Percentiles rank a stretch among this genome's conserved stretches.
phyloP scores from a whole-genome alignment of 2,329 filamentous ascomycete species.

The Chalara sp. region DNA sequence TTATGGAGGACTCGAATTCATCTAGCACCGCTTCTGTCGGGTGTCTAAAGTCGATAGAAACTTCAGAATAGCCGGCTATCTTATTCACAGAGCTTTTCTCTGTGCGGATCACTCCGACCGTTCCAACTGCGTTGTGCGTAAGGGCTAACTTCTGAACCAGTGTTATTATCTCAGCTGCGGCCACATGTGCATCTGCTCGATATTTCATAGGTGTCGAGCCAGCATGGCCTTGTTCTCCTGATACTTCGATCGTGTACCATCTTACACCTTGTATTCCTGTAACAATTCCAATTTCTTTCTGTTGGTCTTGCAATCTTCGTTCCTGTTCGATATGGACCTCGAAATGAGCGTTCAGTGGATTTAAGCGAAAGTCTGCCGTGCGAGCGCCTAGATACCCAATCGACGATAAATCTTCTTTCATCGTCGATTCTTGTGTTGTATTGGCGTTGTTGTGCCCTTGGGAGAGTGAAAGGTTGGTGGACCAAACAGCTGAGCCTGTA shows the following conservation, averaged over 20 bases:
- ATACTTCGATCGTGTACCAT: constrained; percentile 62
- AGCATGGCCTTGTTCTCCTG: constrained; percentile 30
- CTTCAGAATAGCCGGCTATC: constrained; percentile 19
- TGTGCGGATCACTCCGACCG: constrained; percentile 19
- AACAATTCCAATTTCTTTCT: constrained; percentile 62
- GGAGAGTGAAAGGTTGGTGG: background rate
- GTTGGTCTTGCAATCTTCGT: constrained; percentile 58
- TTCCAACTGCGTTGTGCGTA: constrained; percentile 16
- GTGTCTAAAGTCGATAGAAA: constrained; percentile 20
- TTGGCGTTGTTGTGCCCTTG: background rate
- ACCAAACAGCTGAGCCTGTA: background rate
- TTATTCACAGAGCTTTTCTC: constrained; percentile 17
- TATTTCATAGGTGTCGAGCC: constrained; percentile 40
- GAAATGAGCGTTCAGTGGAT: constrained; percentile 67
- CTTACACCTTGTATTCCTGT: constrained; percentile 57
- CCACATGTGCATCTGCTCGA: constrained; percentile 61
- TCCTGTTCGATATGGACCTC: constrained; percentile 72
- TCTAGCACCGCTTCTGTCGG: constrained; percentile 7
- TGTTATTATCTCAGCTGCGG: constrained; percentile 17
- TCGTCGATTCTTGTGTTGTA: background rate
- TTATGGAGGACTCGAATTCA: background rate
- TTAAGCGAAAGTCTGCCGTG: constrained; percentile 47
- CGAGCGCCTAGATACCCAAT: constrained; percentile 63
- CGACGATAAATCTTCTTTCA: constrained; percentile 41
- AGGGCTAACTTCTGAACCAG: constrained; percentile 13